phyloP scores from a whole-genome alignment of 371 early-diverging fungal genomes.

The Lichtheimia hyalospora region DNA sequence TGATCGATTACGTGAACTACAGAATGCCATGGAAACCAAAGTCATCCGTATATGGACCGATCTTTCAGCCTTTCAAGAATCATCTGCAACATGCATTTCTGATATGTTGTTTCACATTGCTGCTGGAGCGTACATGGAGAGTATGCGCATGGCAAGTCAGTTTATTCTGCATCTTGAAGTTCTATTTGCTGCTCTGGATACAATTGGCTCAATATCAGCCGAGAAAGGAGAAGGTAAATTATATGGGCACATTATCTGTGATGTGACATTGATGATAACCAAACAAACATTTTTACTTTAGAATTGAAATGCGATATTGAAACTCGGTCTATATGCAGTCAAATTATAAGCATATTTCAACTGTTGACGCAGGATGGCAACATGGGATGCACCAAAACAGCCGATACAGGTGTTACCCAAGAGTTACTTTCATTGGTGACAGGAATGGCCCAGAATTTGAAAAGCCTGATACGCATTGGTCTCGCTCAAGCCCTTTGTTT shows the following conservation, averaged over 20 bases:
- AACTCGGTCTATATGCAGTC: background rate
- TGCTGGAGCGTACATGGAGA: conserved; percentile 76
- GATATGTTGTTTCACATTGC: conserved; percentile 95
- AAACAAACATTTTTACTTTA: background rate
- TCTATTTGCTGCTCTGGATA: conserved; percentile 84
- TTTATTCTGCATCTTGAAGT: conserved; percentile 92
- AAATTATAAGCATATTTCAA: background rate
- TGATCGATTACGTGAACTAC: conserved; percentile 43
- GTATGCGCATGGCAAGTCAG: conserved; percentile 83
- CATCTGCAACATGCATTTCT: conserved; percentile 93
- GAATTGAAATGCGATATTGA: background rate
- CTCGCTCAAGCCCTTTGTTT: conserved; percentile 83
- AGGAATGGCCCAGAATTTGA: conserved; percentile 52
- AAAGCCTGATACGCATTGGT: conserved; percentile 74
- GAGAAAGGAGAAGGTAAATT: conserved; percentile 4
- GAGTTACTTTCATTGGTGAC: conserved; percentile 89
- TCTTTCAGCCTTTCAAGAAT: conserved; percentile 93
- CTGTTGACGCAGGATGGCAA: background rate
- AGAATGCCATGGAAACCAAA: conserved; percentile 65
- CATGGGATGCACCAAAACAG: background rate
- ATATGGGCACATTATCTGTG: background rate
- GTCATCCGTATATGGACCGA: conserved; percentile 89
- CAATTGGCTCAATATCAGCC: conserved; percentile 30
- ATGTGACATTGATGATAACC: background rate
- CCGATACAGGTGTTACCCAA: conserved; percentile 62